phyloP scores from a whole-genome alignment of 257 asterid species.

The Solanum medicagineum region DNA sequence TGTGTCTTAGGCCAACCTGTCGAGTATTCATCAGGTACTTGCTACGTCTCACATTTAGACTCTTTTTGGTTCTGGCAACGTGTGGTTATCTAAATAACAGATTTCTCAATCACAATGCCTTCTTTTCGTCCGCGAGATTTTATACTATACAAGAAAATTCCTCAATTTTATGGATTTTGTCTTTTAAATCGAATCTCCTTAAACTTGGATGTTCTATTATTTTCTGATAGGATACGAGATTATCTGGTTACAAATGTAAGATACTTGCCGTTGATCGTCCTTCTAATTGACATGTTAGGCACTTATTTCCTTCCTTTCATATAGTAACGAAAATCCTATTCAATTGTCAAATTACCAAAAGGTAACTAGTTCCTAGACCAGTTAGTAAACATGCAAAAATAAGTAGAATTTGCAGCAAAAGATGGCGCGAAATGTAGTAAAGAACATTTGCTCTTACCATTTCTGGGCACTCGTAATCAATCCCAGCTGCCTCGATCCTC shows the following conservation, averaged over 20 bases:
- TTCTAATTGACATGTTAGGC: background rate
- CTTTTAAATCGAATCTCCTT: background rate
- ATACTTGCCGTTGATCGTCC: background rate
- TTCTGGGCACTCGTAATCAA: conserved; percentile 75
- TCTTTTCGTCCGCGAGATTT: background rate
- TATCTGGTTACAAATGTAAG: background rate
- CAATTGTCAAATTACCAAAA: background rate
- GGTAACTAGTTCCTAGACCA: background rate
- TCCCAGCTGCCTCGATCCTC: conserved; percentile 82
- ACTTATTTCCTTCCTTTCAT: background rate
- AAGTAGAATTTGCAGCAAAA: background rate
- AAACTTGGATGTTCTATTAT: background rate
- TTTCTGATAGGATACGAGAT: background rate
- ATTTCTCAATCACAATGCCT: background rate
- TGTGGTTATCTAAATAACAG: background rate
- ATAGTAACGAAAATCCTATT: background rate
- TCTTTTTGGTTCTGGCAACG: background rate
- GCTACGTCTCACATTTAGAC: background rate
- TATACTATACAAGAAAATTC: background rate
- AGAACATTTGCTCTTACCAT: conserved; percentile 31
- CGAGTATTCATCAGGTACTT: background rate
- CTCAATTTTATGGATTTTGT: background rate
- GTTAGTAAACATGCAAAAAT: background rate
- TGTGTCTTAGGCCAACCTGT: too few species aligned
- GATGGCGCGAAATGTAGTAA: background rate